Base-by-base conservation (phyloP, 1,284 basidiomycete species). In the Cryptococcus floricola region DNA sequence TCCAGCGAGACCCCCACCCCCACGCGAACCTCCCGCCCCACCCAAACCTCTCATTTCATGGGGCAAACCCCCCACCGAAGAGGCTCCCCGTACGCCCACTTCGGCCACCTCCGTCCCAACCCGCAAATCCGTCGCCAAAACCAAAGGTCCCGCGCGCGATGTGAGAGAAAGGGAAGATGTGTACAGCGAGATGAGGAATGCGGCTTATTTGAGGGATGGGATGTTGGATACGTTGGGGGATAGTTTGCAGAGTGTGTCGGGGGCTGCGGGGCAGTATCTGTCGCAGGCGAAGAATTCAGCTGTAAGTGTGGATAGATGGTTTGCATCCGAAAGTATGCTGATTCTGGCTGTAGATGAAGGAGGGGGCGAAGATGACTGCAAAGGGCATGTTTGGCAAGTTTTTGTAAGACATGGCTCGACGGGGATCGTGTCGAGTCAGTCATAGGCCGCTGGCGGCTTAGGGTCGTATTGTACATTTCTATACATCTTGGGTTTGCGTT, bases 31-130 rank as follows among this genome's bases (percentile, higher is more conserved):
- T 0, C 64, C 68, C 2, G 58, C 65, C 16, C 69, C 72, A 2
- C 58, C 63, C 23, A 66, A 70, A 61, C 70, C 74, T 5, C 63
- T 76, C 28, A 69, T 76, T 54, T 60, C 69, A 7, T 76, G 75
- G 75, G 74, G 71, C 39, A 65, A 68, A 48, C 64, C 67, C 6
- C 65, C 69, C n/a, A 63, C 63, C 10, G 60, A 67, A 27, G 52
- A 57, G 23, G 55, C 61, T 41, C 59, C 59, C 28, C 47, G 62
- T 4, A 57, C 54, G 28, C 52, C 55, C 28, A 54, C 63, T 2
- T 46, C 63, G 4, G 54, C 64, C 3, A 56, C 54, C 8, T 56
- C 60, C 18, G 10, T 60, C 34, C 56, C 65, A 12, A 68, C 70
- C 44, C 57, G 68, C n/a, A 63, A 66, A 3, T 60, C 67, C 9